A percentile compares a stretch with the other conserved stretches of the same genome.
These are phyloP conservation scores for Fomes fomentarius DNA, from an alignment of 1,284 basidiomycete species.

Conservation along the genomic window DNA sequence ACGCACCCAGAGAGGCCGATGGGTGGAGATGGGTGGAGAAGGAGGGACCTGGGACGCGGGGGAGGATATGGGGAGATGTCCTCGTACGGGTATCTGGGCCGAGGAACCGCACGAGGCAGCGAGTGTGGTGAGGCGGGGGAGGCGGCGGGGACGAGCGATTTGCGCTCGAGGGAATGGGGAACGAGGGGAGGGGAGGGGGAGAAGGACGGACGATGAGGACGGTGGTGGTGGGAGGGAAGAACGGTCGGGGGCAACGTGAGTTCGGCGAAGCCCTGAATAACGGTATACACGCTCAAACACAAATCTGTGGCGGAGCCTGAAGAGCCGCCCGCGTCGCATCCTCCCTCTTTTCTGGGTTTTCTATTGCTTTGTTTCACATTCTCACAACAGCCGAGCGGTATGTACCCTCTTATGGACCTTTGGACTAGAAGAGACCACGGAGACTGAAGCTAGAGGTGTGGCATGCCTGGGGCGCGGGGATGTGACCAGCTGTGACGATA, in stretches of 20 bases:
- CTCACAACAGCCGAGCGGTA: too few species aligned
- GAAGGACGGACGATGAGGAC: constrained; percentile 25
- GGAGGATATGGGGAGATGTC: constrained; percentile 31
- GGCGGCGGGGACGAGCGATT: constrained; percentile 19
- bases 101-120: constrained; percentile 32
- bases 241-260: constrained; percentile 32
- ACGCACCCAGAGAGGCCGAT: constrained; percentile 24
- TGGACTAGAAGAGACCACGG: background rate
- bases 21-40: constrained; percentile 20
- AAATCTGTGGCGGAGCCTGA: constrained; percentile 31
- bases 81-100: constrained; percentile 19
- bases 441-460: background rate
- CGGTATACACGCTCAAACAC: constrained; percentile 33
- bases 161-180: constrained; percentile 23
- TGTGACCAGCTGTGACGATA: constrained; percentile 22
- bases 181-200: constrained; percentile 25
- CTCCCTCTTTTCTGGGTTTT: background rate
- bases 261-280: constrained; percentile 30
- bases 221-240: constrained; percentile 34
- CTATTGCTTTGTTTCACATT: background rate
- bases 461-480: background rate
- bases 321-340: constrained; percentile 13
- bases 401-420: too few species aligned
- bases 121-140: constrained; percentile 9
- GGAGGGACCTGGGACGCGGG: constrained; percentile 2